phyloP scores from a whole-genome alignment of 768 basidiomycete species.

The Sarcodon aspratus region DNA sequence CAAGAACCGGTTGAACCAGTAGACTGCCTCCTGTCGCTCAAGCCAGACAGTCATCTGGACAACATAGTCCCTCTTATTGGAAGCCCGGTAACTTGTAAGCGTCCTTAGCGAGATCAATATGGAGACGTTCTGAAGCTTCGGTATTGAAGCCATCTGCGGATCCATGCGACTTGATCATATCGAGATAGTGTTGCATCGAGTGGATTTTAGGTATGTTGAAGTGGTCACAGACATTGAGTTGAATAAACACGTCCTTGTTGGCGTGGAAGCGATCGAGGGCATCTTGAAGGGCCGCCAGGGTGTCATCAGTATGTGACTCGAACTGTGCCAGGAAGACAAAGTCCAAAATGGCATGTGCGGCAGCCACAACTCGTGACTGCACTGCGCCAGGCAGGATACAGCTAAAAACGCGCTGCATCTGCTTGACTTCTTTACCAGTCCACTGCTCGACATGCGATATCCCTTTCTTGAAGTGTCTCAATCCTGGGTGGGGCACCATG shows the following conservation, averaged over 20 bases:
- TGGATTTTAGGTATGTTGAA: slow-evolving; percentile 16
- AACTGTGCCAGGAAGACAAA: slow-evolving; percentile 26
- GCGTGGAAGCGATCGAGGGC: slow-evolving; percentile 22
- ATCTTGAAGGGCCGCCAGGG: slow-evolving; percentile 15
- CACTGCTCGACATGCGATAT: slow-evolving; percentile 18
- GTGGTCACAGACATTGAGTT: slow-evolving; percentile 17
- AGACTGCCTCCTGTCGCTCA: slow-evolving; percentile 20
- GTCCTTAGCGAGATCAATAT: slow-evolving; percentile 3
- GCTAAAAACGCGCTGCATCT: slow-evolving; percentile 10
- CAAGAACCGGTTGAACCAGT: no score
- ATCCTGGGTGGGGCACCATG: slow-evolving; percentile 19
- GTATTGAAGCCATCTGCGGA: slow-evolving; percentile 10
- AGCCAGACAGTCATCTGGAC: slow-evolving; percentile 29
- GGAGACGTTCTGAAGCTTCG: slow-evolving; percentile 6
- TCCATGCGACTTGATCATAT: slow-evolving; percentile 8
- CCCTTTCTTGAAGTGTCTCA: slow-evolving; percentile 21
- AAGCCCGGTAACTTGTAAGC: neutral
- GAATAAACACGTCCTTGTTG: slow-evolving; percentile 25
- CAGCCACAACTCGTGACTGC: neutral
- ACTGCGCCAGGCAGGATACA: neutral
- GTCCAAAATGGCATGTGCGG: slow-evolving; percentile 17
- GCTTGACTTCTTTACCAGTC: slow-evolving; percentile 20
- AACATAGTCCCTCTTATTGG: slow-evolving; percentile 11
- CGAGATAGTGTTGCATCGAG: slow-evolving; percentile 8
- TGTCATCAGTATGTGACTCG: slow-evolving; percentile 16